Evolutionary conservation across 441 rosid genomes (phyloP), one percentile per base, ranked within the genome.

Genomic region (Lepidium campestre): DNA sequence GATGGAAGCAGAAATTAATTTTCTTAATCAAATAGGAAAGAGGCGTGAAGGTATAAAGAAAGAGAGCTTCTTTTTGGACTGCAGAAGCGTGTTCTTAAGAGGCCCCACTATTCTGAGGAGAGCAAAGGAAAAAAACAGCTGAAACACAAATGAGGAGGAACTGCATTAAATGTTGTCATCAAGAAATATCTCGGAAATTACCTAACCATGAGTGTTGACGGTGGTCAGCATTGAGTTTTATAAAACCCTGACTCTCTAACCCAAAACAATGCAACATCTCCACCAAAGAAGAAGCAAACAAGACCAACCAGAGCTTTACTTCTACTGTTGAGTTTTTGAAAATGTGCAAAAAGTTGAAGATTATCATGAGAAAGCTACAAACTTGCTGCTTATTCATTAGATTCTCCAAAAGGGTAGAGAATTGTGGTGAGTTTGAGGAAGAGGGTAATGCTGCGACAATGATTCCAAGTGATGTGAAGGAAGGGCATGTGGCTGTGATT

Each of bases 401-500:
- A 73, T 19, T 29, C 32, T 60, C 72, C 18, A 73, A 60, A 6
- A 61, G 68, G 59, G 73, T 73, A 5, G 73, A 31, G 17, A 10
- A 37, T 39, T 66, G 44, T 67, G 62, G 18, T 39, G 68, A 61
- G 13, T 52, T 52, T 2, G 71, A 75, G 18, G 74, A 63, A 63
- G 71, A 63, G 13, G 11, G 57, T 32, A 64, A 57, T 68, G 70
- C 36, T 35, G 50, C 67, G 40, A 57, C 67, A 27, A 57, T 35
- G 74, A 31, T 74, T 57, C 74, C 78, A 0, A 58, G 49, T 29
- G 78, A 74, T 63, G 65, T 79, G 45, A 75, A 62, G 68, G 77
- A 75, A 65, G 82, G 82, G 19, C 79, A 77, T 57, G 78, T 83
- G 18, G 82, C 78, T 15, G 85, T 81, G 40, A 61, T 81, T 59